phyloP scores from a whole-genome alignment of 2,329 filamentous ascomycete species.

The Drechslera avenae region DNA sequence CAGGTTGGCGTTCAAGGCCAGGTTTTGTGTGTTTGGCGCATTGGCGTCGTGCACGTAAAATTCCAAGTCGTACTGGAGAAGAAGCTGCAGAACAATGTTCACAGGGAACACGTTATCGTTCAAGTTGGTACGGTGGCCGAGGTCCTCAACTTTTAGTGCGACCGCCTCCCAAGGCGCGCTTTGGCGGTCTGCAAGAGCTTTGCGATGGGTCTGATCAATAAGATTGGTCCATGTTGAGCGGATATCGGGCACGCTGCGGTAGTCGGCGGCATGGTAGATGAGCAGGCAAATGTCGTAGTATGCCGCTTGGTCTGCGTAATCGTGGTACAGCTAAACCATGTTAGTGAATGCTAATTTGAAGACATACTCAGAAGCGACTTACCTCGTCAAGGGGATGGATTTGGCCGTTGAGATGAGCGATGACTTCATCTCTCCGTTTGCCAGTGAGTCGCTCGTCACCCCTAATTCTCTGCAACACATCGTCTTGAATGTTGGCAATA shows the following conservation, averaged over 20 bases:
- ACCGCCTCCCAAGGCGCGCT: conserved; percentile 72
- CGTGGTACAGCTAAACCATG: conserved; percentile 76
- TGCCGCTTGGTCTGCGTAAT: conserved; percentile 84
- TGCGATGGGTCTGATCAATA: conserved; percentile 67
- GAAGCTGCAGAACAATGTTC: conserved; percentile 44
- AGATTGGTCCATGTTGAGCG: conserved; percentile 82
- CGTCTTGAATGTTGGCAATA: conserved; percentile 92
- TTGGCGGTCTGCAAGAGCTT: conserved; percentile 55
- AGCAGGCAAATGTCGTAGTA: conserved; percentile 94
- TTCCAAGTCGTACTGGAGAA: conserved; percentile 53
- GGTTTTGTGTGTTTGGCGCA: conserved; percentile 16
- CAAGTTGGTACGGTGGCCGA: conserved; percentile 62
- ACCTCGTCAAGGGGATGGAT: conserved; percentile 78
- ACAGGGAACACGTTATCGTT: conserved; percentile 63
- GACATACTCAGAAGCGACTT: conserved; percentile 47
- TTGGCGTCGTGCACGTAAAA: conserved; percentile 53
- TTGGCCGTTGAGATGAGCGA: conserved; percentile 73
- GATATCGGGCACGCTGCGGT: conserved; percentile 86
- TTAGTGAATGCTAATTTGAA: conserved; percentile 18
- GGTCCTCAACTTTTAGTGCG: conserved; percentile 62
- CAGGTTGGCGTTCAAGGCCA: conserved; percentile 34
- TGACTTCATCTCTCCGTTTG: conserved; percentile 67
- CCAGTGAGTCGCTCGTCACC: conserved; percentile 71
- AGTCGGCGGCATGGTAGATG: conserved; percentile 90
- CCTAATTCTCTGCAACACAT: conserved; percentile 78